Percentiles rank a stretch among this genome's conserved stretches.
Conservation (phyloP, 106 monocot species). For the Chionographis japonica region DNA sequence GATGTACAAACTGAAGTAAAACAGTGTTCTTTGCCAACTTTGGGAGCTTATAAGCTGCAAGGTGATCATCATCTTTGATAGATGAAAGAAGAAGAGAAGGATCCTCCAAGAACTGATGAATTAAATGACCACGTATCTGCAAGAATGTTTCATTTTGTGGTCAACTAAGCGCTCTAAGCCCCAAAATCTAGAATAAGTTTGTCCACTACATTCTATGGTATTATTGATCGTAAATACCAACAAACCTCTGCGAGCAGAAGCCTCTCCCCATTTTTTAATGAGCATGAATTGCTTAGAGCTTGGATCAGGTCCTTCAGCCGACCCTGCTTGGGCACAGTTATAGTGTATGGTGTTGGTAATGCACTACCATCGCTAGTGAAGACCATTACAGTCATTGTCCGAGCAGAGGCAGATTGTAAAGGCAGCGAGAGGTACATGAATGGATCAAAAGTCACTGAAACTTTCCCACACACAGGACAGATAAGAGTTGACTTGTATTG, state of each 20-base stretch:
- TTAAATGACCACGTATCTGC: constrained; percentile 73
- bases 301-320: constrained; percentile 80
- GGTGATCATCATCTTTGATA: constrained; percentile 86
- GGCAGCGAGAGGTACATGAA: constrained; percentile 99
- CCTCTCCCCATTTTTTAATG: constrained; percentile 70
- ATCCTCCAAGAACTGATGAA: constrained; percentile 84
- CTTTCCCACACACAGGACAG: constrained; percentile 92
- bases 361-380: constrained; percentile 74
- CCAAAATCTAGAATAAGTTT: background rate
- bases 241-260: constrained; percentile 91
- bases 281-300: constrained; percentile 64
- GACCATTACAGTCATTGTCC: constrained; percentile 75
- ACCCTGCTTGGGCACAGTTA: constrained; percentile 93
- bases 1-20: constrained; percentile 87
- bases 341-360: constrained; percentile 75
- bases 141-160: background rate
- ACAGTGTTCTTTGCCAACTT: constrained; percentile 38
- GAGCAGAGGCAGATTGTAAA: constrained; percentile 76
- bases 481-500: constrained; percentile 98
- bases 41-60: constrained; percentile 82
- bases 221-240: background rate
- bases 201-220: too few relatives aligned
- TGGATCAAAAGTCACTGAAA: constrained; percentile 99
- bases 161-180: background rate
- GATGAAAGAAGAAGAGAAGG: constrained; percentile 64